Evolutionary conservation across 306 rosid species (phyloP), one percentile per base, ranked within the genome.

Genomic region (Boehmeria nivea): DNA sequence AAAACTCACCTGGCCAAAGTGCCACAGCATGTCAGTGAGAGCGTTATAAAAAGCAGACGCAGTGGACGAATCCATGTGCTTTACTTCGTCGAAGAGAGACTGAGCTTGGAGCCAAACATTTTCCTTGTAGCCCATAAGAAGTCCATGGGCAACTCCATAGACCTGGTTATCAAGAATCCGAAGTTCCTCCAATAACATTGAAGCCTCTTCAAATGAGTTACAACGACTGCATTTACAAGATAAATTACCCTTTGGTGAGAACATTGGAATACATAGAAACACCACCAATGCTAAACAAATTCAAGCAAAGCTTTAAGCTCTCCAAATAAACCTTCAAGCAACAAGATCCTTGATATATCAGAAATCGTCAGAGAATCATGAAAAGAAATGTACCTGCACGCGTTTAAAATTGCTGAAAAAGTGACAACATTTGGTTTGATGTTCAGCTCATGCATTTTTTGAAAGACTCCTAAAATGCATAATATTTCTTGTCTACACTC

Each of bases 1-100:
- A 57, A 50, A 57, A 39, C 52, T 75, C 66, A 91, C 95, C 94
- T 90, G 98, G 49, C 96, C 96, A 38, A 80, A 84, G 74, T 91
- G 94, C 98, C 95, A 91, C 13, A 91, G 66, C 98, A 91, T 91
- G 66, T 91, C 98, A 11, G 98, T 87, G 40, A 91, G 84, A 40
- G 98, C 96, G 72, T 91, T 91, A 51, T 82, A 87, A 62, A 91
- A 91, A 9, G 96, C 95, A 52, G 98, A 84, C 4, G 91, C 91
- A 12, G 98, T 91, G 54, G 95, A 76, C 40, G 80, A 70, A 72
- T 91, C 98, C 95, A 87, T 82, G 15, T 74, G 86, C 79, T 61
- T 84, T 19, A 91, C 82, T 76, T 91, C 94, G 69, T 87, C 89
- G 36, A 91, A 91, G 8, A 91, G 74, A 44, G 76, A 68, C 43